Conservation (phyloP, 2,329 filamentous ascomycete genomes). For the Diaporthe nobilis region DNA sequence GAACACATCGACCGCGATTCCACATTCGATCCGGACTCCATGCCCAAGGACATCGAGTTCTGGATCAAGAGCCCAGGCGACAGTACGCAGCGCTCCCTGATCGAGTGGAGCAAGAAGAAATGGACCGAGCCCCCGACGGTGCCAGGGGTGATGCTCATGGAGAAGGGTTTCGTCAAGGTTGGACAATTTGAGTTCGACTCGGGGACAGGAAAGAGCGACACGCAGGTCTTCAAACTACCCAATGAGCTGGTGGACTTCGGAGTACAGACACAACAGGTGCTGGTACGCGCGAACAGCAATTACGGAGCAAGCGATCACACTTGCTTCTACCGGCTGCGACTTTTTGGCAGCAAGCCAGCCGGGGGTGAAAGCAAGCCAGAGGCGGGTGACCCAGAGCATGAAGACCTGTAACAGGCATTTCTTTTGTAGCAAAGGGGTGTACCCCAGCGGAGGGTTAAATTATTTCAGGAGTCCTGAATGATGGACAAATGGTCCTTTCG, state of each 20-base stretch:
- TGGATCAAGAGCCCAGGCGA: slow-evolving; percentile 72
- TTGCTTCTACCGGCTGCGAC: slow-evolving; percentile 74
- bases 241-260: slow-evolving; percentile 63
- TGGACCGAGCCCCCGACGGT: slow-evolving; percentile 52
- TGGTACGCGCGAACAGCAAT: slow-evolving; percentile 71
- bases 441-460: neutral
- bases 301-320: slow-evolving; percentile 71
- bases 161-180: slow-evolving; percentile 67
- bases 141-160: slow-evolving; percentile 48
- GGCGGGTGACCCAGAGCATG: slow-evolving; percentile 14
- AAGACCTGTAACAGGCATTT: neutral
- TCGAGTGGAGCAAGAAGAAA: slow-evolving; percentile 59
- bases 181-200: slow-evolving; percentile 68
- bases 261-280: slow-evolving; percentile 64
- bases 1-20: slow-evolving; percentile 78
- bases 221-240: slow-evolving; percentile 68
- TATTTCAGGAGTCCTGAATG: neutral
- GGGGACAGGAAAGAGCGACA: slow-evolving; percentile 54
- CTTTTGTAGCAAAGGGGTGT: neutral
- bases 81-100: slow-evolving; percentile 55
- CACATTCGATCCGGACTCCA: slow-evolving; percentile 72
- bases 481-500: neutral
- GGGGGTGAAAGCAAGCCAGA: slow-evolving; percentile 38
- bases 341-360: slow-evolving; percentile 63
- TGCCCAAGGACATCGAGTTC: slow-evolving; percentile 78